A percentile compares a stretch with the other conserved stretches of the same genome.
These are phyloP conservation scores for Macaranga tanarius DNA, from an alignment of 441 rosid genomes.

Conservation along the genomic window DNA sequence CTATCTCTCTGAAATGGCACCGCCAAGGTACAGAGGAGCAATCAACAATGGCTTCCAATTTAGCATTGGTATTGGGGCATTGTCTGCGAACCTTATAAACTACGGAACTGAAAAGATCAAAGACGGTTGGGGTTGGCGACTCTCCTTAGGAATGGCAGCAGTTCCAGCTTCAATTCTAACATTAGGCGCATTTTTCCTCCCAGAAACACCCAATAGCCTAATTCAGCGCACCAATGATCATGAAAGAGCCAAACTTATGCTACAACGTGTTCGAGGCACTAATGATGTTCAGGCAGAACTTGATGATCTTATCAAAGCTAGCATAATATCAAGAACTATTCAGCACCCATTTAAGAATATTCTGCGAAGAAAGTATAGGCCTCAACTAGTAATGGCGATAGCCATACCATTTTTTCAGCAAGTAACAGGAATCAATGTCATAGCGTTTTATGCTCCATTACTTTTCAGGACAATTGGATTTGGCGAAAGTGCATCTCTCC, in stretches of 20 bases:
- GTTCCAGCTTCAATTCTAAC: conserved; percentile 72
- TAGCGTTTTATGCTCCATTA: conserved; percentile 76
- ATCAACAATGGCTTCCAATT: conserved; percentile 74
- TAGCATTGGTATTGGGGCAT: conserved; percentile 61
- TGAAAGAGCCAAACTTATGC: conserved; percentile 39
- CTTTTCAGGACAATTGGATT: conserved; percentile 69
- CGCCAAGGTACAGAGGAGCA: conserved; percentile 80
- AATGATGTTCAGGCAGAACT: conserved; percentile 49
- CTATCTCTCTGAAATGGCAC: conserved; percentile 76
- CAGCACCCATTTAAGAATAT: conserved; percentile 50
- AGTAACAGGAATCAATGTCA: conserved; percentile 66
- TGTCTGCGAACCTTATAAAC: conserved; percentile 62
- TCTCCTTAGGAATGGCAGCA: conserved; percentile 63
- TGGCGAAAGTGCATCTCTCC: conserved; percentile 63
- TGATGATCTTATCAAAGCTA: conserved; percentile 48
- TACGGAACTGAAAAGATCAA: conserved; percentile 45
- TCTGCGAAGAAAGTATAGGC: conserved; percentile 55
- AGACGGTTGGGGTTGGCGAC: conserved; percentile 67
- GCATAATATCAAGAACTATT: conserved; percentile 40
- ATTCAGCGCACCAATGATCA: conserved; percentile 39
- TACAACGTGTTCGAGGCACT: conserved; percentile 51
- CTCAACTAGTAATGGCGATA: conserved; percentile 67
- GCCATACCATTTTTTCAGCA: conserved; percentile 73
- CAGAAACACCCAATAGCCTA: conserved; percentile 71
- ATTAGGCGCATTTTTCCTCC: conserved; percentile 61